Percentiles rank a stretch among this genome's conserved stretches.
These are phyloP conservation scores for Ogataea naganishii DNA, from an alignment of 805 yeast genomes.

Conservation along the genomic window DNA sequence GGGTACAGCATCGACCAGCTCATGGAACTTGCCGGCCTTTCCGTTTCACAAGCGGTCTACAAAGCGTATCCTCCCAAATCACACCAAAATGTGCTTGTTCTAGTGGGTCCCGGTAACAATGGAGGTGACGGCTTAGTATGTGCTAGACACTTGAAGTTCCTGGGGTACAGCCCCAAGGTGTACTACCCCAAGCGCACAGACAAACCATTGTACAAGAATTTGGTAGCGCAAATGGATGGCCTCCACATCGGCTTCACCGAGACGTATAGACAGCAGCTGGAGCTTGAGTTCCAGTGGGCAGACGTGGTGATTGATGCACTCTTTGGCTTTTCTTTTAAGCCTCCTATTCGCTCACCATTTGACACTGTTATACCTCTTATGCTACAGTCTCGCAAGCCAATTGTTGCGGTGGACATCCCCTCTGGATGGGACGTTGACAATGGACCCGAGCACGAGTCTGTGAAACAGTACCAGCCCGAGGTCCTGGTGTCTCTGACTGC, in stretches of 20 bases:
- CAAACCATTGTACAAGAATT: constrained; percentile 45
- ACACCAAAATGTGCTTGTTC: constrained; percentile 44
- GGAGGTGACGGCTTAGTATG: constrained; percentile 97
- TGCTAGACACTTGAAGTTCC: constrained; percentile 76
- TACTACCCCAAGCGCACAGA: constrained; percentile 71
- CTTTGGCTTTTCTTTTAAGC: constrained; percentile 90
- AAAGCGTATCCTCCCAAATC: constrained; percentile 50
- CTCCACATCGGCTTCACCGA: constrained; percentile 53
- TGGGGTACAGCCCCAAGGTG: constrained; percentile 70
- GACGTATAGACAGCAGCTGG: constrained; percentile 17
- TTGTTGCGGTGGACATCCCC: constrained; percentile 84
- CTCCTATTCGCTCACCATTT: constrained; percentile 81
- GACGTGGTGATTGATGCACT: constrained; percentile 67
- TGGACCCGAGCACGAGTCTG: constrained; percentile 50
- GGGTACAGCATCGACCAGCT: constrained; percentile 80
- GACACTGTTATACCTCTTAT: constrained; percentile 36
- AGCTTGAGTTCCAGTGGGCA: constrained; percentile 22
- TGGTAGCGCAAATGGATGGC: constrained; percentile 58
- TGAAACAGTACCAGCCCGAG: constrained; percentile 37
- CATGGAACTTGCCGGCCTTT: constrained; percentile 94
- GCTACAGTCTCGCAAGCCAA: constrained; percentile 36
- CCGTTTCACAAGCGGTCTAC: constrained; percentile 84
- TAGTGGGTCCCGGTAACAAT: constrained; percentile 95
- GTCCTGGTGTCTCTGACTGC: constrained; percentile 82
- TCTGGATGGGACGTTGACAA: constrained; percentile 95